Evolutionary conservation across 163 green algal genomes (phyloP).

Genomic region (Scenedesmus sp.): DNA sequence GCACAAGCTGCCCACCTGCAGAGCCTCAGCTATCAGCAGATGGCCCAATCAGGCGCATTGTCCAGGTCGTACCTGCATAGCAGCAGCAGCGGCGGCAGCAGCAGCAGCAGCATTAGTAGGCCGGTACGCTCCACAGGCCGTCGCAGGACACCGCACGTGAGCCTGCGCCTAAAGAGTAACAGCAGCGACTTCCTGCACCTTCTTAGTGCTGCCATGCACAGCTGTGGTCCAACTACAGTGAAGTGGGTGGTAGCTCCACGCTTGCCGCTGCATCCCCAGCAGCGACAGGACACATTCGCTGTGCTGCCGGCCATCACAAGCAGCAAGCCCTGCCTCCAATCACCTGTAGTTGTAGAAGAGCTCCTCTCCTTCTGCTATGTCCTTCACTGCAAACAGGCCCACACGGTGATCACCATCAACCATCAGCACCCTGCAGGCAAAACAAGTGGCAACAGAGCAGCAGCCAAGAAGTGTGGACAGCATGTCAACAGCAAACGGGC

Average conservation of each 20-base stretch:
- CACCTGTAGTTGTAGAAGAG: slow-evolving; percentile 89
- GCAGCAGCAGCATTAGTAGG: too few species aligned
- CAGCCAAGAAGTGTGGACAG: neutral
- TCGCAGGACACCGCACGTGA: too few species aligned
- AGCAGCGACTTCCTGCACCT: too few species aligned
- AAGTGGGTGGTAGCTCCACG: too few species aligned
- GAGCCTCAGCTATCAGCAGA: neutral
- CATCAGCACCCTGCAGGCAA: slow-evolving; percentile 38
- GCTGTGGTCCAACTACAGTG: too few species aligned
- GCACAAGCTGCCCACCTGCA: neutral
- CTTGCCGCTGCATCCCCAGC: too few species aligned
- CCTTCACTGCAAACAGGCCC: slow-evolving; percentile 80
- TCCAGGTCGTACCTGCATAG: slow-evolving; percentile 45
- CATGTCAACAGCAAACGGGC: neutral
- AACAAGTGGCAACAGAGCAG: neutral
- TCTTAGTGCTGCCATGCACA: neutral
- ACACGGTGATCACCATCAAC: slow-evolving; percentile 90
- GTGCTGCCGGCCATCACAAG: neutral
- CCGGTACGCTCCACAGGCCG: too few species aligned
- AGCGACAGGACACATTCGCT: neutral
- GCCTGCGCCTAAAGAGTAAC: too few species aligned
- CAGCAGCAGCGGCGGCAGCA: neutral
- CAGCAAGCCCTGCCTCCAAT: too few species aligned
- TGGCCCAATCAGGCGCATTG: slow-evolving; percentile 50
- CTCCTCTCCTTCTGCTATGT: slow-evolving; percentile 80